Base-by-base conservation (phyloP, 148 eudicot species). In the Heliosperma pusillum region DNA sequence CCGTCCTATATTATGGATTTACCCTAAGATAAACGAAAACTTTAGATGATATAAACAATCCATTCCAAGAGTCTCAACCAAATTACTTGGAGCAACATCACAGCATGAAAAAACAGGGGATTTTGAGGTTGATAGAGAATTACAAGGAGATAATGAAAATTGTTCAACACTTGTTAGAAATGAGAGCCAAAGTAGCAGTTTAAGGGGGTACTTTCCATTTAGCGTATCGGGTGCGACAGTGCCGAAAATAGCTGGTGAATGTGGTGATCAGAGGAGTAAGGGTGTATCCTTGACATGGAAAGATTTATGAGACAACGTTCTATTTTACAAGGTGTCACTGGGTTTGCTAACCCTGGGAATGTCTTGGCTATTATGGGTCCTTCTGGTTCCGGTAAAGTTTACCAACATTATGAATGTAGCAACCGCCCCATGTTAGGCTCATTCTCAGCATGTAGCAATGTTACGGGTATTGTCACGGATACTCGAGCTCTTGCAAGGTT, bases 401-500 rank as follows among this genome's bases (percentile, higher is more conserved):
- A n/a, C n/a, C n/a, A 79, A 55, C 44, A 16, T 29, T 88, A 77
- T 66, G 77, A 71, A 47, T 2, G 40, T 12, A 73, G 66, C 19
- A 83, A 86, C 30, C 72, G 92, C 10, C 90, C 88, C 4, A 87
- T 90, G 85, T 24, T 90, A 55, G 96, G 90, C 2, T 90, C 96
- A 5, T 88, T 90, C 69, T 90, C 95, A 0, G 92, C 95, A 68
- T 90, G 92, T 68, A 90, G 95, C 56, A 90, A 90, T 69, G 96
- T 90, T 17, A 87, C 90, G 22, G 96, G 96, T 50, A 77, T 81
- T 56, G 82, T 79, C 19, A 64, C 83, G 1, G 85, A 83, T 69
- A 86, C 85, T 12, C 80, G 83, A 69, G 81, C 78, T 7, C 8
- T 86, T 66, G 85, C 89, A 0, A 56, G 57, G 5, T 24, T 86